Evolutionary conservation across 352 stramenopile species (phyloP).

Genomic region (Globisporangium splendens): DNA sequence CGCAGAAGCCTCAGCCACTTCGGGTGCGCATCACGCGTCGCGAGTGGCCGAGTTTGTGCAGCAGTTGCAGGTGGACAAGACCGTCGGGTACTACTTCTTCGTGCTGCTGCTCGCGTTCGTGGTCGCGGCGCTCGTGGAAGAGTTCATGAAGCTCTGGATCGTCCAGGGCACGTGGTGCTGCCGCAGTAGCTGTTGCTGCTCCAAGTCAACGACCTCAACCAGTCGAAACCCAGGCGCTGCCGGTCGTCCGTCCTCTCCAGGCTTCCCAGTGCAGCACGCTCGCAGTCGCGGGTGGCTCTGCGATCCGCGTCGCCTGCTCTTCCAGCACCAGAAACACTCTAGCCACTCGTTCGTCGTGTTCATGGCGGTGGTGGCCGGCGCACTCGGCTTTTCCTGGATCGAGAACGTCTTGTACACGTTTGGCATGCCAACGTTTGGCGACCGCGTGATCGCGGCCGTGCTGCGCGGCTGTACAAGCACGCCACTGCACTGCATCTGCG

Average conservation of each 20-base stretch:
- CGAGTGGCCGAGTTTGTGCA: conserved; percentile 40
- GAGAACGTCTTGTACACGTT: conserved; percentile 64
- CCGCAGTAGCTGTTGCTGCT: conserved; percentile 17
- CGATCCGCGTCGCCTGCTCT: conserved; percentile 44
- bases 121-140: conserved; percentile 60
- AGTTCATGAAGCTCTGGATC: conserved; percentile 66
- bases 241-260: conserved; percentile 2
- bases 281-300: conserved; percentile 37
- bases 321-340: conserved; percentile 33
- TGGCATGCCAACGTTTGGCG: conserved; percentile 19
- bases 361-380: conserved; percentile 40
- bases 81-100: conserved; percentile 59
- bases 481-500: conserved; percentile 61
- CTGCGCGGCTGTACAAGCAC: conserved; percentile 40
- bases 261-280: conserved; percentile 6
- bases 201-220: not conserved
- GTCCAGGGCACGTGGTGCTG: conserved; percentile 39
- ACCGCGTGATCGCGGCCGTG: conserved; percentile 34
- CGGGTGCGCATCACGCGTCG: conserved; percentile 15
- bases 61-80: conserved; percentile 51
- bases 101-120: conserved; percentile 48
- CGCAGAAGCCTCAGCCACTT: not conserved
- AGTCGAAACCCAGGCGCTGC: not conserved
- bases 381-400: conserved; percentile 58
- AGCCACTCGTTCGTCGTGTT: conserved; percentile 63